A percentile compares a stretch with the other conserved stretches of the same genome.
phyloP scores from a whole-genome alignment of 768 basidiomycete genomes.

The Auriscalpium vulgare region DNA sequence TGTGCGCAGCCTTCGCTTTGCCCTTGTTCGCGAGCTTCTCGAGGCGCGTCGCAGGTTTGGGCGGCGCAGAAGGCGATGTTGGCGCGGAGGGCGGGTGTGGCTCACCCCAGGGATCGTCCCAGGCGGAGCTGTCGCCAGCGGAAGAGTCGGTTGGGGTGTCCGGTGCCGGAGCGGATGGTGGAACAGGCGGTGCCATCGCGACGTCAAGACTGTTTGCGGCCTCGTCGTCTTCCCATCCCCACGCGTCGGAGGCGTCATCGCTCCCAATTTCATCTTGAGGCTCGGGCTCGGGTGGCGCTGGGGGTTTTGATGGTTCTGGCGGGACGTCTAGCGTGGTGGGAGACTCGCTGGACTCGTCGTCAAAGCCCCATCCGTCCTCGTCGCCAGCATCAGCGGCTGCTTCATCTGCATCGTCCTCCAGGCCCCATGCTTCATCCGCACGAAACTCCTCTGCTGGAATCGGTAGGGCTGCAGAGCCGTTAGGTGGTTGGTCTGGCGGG shows the following conservation, averaged over 20 bases:
- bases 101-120: constrained; percentile 71
- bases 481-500: neutral
- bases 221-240: constrained; percentile 70
- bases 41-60: constrained; percentile 50
- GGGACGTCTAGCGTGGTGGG: constrained; percentile 8
- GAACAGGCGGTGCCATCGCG: constrained; percentile 18
- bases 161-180: neutral
- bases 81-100: constrained; percentile 21
- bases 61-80: constrained; percentile 24
- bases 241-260: constrained; percentile 48
- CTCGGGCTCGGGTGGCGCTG: constrained; percentile 3
- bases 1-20: constrained; percentile 35
- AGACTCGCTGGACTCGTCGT: constrained; percentile 42
- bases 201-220: constrained; percentile 22
- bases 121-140: constrained; percentile 34
- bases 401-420: constrained; percentile 32
- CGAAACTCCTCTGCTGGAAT: constrained; percentile 12
- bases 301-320: neutral
- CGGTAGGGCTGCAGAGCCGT: constrained; percentile 3
- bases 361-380: constrained; percentile 32
- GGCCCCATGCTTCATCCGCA: constrained; percentile 37
- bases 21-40: constrained; percentile 49
- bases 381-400: constrained; percentile 17
- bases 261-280: constrained; percentile 17
- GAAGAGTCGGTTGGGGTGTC: neutral